These are phyloP conservation scores for Candida cerambycidarum DNA, from an alignment of 805 yeast species.

Conservation along the genomic window DNA sequence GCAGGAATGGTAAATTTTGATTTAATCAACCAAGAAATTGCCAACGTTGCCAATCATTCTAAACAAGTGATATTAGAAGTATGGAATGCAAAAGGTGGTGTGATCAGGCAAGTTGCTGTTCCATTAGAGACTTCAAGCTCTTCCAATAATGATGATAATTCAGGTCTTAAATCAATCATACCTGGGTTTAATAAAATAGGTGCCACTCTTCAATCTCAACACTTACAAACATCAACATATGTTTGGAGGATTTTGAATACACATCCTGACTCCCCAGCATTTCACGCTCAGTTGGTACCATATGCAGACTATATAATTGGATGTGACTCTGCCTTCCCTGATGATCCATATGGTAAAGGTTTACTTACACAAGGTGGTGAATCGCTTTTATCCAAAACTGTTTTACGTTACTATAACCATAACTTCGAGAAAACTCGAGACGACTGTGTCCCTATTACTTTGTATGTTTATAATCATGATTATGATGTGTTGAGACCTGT, in stretches of 20 bases:
- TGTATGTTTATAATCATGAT: constrained; percentile 80
- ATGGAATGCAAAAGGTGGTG: constrained; percentile 89
- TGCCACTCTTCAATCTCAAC: constrained; percentile 72
- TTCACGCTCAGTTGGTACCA: constrained; percentile 76
- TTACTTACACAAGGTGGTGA: constrained; percentile 86
- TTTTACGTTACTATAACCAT: constrained; percentile 56
- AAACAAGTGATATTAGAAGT: constrained; percentile 55
- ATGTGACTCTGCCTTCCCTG: constrained; percentile 52
- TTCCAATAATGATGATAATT: constrained; percentile 7
- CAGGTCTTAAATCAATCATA: constrained; percentile 20
- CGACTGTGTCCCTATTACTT: constrained; percentile 39
- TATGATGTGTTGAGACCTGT: constrained; percentile 85
- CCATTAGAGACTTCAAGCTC: constrained; percentile 20
- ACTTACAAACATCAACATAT: constrained; percentile 69
- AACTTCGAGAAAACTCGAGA: constrained; percentile 31
- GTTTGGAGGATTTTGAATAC: constrained; percentile 86
- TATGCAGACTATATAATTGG: constrained; percentile 88
- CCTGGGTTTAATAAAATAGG: constrained; percentile 54
- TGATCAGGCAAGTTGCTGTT: constrained; percentile 31
- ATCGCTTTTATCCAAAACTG: constrained; percentile 65
- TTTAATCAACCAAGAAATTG: constrained; percentile 43
- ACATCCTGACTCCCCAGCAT: constrained; percentile 77
- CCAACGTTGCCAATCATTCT: constrained; percentile 28
- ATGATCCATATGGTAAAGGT: constrained; percentile 58
- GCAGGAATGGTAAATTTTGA: constrained; percentile 43